phyloP scores from a whole-genome alignment of 768 basidiomycete species.

The Clavulina sp. region DNA sequence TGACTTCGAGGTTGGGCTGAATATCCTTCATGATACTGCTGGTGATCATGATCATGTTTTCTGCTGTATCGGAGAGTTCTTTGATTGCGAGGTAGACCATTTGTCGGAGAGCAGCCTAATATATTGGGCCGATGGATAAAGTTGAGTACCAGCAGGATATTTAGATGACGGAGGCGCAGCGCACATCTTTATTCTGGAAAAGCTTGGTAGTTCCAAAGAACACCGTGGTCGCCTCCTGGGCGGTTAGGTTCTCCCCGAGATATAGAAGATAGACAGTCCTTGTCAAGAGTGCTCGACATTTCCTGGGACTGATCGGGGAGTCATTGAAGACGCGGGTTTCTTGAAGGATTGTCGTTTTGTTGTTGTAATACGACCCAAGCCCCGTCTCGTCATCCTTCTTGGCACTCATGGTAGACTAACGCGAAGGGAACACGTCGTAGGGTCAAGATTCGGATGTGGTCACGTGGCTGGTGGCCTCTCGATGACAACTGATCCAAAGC shows the following conservation, averaged over 20 bases:
- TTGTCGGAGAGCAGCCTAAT: slow-evolving; percentile 82
- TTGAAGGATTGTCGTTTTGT: slow-evolving; percentile 96
- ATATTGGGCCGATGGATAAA: slow-evolving; percentile 8
- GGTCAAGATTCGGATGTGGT: slow-evolving; percentile 1
- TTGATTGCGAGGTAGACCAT: slow-evolving; percentile 98
- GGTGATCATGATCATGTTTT: slow-evolving; percentile 99
- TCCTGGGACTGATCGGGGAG: slow-evolving; percentile 93
- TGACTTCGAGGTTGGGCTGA: slow-evolving; percentile 97
- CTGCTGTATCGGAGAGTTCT: slow-evolving; percentile 85
- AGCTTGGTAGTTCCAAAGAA: slow-evolving; percentile 99
- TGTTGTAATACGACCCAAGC: slow-evolving; percentile 83
- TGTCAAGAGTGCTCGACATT: slow-evolving; percentile 90
- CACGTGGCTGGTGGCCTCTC: too few relatives aligned
- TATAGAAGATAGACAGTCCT: slow-evolving; percentile 93
- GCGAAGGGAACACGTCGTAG: too few relatives aligned
- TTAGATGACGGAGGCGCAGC: slow-evolving; percentile 18
- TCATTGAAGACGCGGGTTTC: slow-evolving; percentile 99
- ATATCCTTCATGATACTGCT: slow-evolving; percentile 99
- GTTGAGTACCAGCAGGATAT: slow-evolving; percentile 3
- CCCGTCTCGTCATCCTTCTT: slow-evolving; percentile 95
- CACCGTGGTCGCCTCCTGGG: slow-evolving; percentile 90
- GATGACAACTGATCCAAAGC: too few relatives aligned
- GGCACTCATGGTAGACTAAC: slow-evolving; percentile 42
- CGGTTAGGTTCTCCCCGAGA: slow-evolving; percentile 83
- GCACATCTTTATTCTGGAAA: slow-evolving; percentile 97